Base-by-base conservation (phyloP, 169 alveolate species). In the Plasmodium vivax region DNA sequence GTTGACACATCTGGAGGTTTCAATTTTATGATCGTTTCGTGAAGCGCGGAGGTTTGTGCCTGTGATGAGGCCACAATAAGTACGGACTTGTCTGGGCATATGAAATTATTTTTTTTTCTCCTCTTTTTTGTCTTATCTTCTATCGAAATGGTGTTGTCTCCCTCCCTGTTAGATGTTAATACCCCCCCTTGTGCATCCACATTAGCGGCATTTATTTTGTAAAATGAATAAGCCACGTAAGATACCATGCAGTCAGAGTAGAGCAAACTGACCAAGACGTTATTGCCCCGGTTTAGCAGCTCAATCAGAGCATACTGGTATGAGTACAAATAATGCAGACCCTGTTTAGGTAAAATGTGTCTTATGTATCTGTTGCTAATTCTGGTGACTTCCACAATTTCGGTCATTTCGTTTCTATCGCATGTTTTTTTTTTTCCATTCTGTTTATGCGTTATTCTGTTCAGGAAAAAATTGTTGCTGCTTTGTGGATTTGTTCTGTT, bases 301-400 rank as follows among this genome's bases (percentile, higher is more conserved):
- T 91, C 92, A 30, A 91, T 91, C 41, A 91, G 14, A 45, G 84
- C 36, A 71, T 91, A 91, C 75, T 91, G 95, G 51, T 91, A 91
- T 71, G 79, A 47, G 56, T 91, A 91, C 12, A 91, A 30, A 82
- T 82, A 82, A 16, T 43, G 56, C 41, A 91, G 47, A 27, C 77
- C 77, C 32, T 43, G 71, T 56, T 82, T 71, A 8, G 72, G 27
- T 45, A 91, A 91, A 10, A 82, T 43, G 27, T 82, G 38, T 82
- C 54, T 82, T 32, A 91, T 14, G 23, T 82, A 91, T n/a, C 47
- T 51, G 71, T 91, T 91, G 27, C 43, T 82, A 71, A 91, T 82
- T 12, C 36, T 82, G 19, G 27, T 32, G 27, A 68, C 77, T 23
- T 19, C 12, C n/a, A 68, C 38, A 23, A 62, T 62, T 82, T 91